Evolutionary conservation across 208 protist genomes (phyloP), one percentile per base, ranked within the genome.

Genomic region (Leishmania lainsoni): DNA sequence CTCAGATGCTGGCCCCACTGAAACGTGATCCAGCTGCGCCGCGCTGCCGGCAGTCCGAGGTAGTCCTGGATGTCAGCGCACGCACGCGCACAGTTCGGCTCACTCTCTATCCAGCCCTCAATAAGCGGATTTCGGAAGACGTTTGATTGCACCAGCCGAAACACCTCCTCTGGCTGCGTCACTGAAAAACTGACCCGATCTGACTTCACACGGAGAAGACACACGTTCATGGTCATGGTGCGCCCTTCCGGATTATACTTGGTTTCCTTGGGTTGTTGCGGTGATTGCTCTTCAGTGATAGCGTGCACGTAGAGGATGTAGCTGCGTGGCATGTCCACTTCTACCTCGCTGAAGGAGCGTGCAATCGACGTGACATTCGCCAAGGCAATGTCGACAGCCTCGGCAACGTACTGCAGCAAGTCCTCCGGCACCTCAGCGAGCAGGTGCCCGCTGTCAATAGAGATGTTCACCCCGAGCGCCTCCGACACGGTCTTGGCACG

Each of bases 71-170:
- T 90, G 3, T 92, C 91, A 58, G 81, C 81, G n/a, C 84, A 90
- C 22, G 81, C 83, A 10, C 79, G 83, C 16, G 87, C 86, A 72
- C 89, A 92, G 66, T 85, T 87, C 20, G 78, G 86, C 32, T 91
- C 88, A 58, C 68, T 88, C 51, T 87, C 89, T 14, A 96, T 91
- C 92, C 92, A 97, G 32, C 93, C 91, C 83, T 97, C 94, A 78
- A 96, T 94, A 9, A 93, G 79, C 3, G 94, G 94, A 65, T 97
- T 91, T 48, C 94, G 91, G 80, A 91, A 97, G 59, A 96, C 91
- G 79, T 86, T 84, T 26, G 94, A 95, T 63, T 93, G 89, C 48
- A 93, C 86, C 56, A 97, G 89, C 32, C 86, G 78, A 49, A 94
- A 78, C 58, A 95, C 91, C 56, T 96, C 90, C 29, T 85, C 81